Base-by-base conservation (phyloP, 805 yeast genomes). In the Lachancea dasiensis region DNA sequence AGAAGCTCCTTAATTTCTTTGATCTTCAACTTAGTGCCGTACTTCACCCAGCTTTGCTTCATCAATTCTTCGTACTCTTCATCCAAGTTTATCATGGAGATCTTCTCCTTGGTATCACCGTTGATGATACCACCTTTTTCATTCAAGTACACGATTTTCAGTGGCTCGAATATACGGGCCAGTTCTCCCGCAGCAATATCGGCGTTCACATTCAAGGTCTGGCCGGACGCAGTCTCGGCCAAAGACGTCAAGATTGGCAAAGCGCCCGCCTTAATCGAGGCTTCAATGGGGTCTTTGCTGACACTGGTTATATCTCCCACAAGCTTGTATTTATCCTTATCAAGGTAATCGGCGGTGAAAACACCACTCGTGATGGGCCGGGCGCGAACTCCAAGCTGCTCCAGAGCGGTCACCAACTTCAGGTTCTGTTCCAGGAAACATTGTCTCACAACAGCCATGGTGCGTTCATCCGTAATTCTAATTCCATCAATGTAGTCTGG, bases 111-210 rank as follows among this genome's bases (percentile, higher is more conserved):
- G 13, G 95, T 84, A 50, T 74, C 79, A 41, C 97, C 97, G 58
- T 92, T 86, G 54, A 86, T 77, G 47, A 92, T 82, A 46, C 98
- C 99, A 52, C 99, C 99, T 66, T 92, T 92, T 64, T 92, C 99
- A 64, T 87, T 89, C 62, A 92, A 70, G 61, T 90, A 92, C 29
- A 92, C 98, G 47, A 92, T 90, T 66, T 92, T 92, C 56, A 92
- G 76, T 6, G 99, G 99, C 66, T 92, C 96, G 52, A 92, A 85
- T 36, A 86, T 95, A 57, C 97, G 76, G 17, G 98, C 97, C 49
- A 92, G 73, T 65, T 92, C 97, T 52, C 97, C 95, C 31, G 99
- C 99, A 29, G 97, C 98, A 36, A 92, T 96, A 59, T 92, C 99
- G 6, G 99, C 99, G 59, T 92, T 92, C 44, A 92, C 97, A 54